Evolutionary conservation across 306 rosid genomes (phyloP).

Genomic region (Acacia confusa): DNA sequence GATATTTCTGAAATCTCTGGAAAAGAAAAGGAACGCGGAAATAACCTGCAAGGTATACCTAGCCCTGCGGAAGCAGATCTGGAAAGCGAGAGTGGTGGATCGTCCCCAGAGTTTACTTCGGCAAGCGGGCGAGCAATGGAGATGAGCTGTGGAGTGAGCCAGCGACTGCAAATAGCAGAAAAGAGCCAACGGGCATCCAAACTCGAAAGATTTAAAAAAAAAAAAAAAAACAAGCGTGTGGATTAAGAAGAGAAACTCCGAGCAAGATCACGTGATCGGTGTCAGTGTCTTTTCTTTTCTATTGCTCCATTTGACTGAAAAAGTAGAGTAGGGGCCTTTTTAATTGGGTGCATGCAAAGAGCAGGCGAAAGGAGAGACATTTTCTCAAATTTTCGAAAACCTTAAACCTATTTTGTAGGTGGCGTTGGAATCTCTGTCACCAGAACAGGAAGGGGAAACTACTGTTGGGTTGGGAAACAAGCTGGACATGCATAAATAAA

Average conservation of each 20-base stretch:
- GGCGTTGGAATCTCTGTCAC: background rate
- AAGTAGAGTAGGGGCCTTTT: background rate
- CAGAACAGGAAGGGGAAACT: background rate
- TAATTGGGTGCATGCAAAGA: background rate
- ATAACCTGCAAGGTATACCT: background rate
- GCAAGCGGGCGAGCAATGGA: background rate
- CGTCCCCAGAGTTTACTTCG: background rate
- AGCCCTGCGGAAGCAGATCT: conserved; percentile 8
- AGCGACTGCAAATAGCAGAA: background rate
- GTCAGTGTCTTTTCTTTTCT: conserved; percentile 7
- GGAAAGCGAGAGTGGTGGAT: background rate
- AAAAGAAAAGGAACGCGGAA: background rate
- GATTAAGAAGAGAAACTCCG: background rate
- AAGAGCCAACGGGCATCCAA: background rate
- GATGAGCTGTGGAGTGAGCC: background rate
- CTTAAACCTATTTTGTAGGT: background rate
- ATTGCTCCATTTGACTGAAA: conserved; percentile 1
- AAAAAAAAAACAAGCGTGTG: background rate
- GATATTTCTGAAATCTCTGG: background rate
- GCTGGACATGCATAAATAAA: background rate
- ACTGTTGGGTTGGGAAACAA: background rate
- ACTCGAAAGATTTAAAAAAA: too few species aligned
- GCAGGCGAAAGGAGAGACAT: background rate
- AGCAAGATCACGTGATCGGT: conserved; percentile 20
- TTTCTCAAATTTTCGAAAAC: background rate